Evolutionary conservation across 768 basidiomycete species (phyloP), one percentile per base, ranked within the genome.

Genomic region (Calocybe gangraenosa): DNA sequence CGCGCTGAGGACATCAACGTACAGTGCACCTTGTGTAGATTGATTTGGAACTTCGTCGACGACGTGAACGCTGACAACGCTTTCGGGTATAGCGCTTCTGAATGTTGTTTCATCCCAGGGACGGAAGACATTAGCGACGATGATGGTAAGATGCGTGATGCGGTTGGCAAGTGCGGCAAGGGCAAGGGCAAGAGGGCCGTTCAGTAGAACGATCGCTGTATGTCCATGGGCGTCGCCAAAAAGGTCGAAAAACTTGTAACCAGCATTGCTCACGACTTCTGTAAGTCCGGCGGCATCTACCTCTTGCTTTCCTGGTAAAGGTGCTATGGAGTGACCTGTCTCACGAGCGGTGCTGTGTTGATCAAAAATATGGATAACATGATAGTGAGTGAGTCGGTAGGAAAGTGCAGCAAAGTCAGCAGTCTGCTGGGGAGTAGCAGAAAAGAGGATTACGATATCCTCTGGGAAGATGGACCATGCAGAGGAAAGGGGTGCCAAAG

Each of bases 321-420:
- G 71, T 20, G 64, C 55, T 30, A 81, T 64, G 25, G 71, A 57
- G 43, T 82, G 76, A 2, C 87, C 81, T 25, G 78, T 67, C 65
- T 98, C 92, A 19, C 95, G 83, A 25, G 83, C 73, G 23, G 82
- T 74, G 49, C 81, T 79, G 58, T 88, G 75, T 55, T 95, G 89
- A 64, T 98, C 93, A 59, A 98, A 93, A 33, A 97, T 68, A 62
- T 97, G 92, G 44, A 93, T 75, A 46, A 89, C 82, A 63, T 95
- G 90, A 33, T 68, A 75, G 15, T 67, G 61, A 13, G 74, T 72
- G 40, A 87, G 64, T 47, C 71, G 74, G 69, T 93, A 93, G n/a
- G 91, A 73, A 38, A 91, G 72, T 20, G 78, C 57, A 2, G 92
- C 79, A 44, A 92, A 78, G 56, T 91, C 86, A 37, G 84, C 76